Percentiles rank a stretch among this genome's conserved stretches.
phyloP scores from a whole-genome alignment of 176 grass and related monocot genomes.

The Poa pratensis region DNA sequence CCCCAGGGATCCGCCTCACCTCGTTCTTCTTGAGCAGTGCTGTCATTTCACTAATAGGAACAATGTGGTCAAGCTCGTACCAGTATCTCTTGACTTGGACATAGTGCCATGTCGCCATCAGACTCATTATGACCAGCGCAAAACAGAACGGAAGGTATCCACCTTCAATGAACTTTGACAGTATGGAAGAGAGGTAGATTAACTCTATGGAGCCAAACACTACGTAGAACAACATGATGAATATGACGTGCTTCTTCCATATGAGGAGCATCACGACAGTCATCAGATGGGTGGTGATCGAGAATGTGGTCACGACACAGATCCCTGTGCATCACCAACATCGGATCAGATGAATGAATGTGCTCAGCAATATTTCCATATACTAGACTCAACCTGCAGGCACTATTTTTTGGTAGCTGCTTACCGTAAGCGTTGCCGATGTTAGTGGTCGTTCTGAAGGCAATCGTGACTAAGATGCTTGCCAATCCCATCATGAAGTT shows the following conservation, averaged over 20 bases:
- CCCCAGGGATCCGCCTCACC: slow-evolving; percentile 46
- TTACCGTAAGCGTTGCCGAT: slow-evolving; percentile 78
- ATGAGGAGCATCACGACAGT: slow-evolving; percentile 78
- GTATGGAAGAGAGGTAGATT: slow-evolving; percentile 64
- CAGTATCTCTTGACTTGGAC: slow-evolving; percentile 55
- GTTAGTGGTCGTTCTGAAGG: slow-evolving; percentile 59
- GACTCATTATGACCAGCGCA: slow-evolving; percentile 47
- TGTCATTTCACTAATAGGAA: slow-evolving; percentile 27
- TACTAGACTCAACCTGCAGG: not conserved
- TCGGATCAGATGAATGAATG: not conserved
- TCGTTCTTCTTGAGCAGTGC: slow-evolving; percentile 40
- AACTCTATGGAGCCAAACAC: slow-evolving; percentile 55
- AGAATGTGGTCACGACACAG: slow-evolving; percentile 70
- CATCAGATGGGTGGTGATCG: slow-evolving; percentile 71
- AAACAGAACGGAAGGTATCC: slow-evolving; percentile 70
- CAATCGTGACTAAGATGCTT: slow-evolving; percentile 59
- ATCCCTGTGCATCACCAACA: slow-evolving; percentile 48
- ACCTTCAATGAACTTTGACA: slow-evolving; percentile 70
- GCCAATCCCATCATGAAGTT: slow-evolving; percentile 78
- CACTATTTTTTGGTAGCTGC: not conserved
- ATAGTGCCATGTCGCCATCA: slow-evolving; percentile 68
- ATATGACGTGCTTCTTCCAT: slow-evolving; percentile 60
- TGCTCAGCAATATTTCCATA: not conserved
- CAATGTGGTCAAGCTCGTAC: slow-evolving; percentile 52
- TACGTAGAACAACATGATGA: slow-evolving; percentile 57